Evolutionary conservation across 106 monocot genomes (phyloP).

Genomic region (Apostasia ramifera): DNA sequence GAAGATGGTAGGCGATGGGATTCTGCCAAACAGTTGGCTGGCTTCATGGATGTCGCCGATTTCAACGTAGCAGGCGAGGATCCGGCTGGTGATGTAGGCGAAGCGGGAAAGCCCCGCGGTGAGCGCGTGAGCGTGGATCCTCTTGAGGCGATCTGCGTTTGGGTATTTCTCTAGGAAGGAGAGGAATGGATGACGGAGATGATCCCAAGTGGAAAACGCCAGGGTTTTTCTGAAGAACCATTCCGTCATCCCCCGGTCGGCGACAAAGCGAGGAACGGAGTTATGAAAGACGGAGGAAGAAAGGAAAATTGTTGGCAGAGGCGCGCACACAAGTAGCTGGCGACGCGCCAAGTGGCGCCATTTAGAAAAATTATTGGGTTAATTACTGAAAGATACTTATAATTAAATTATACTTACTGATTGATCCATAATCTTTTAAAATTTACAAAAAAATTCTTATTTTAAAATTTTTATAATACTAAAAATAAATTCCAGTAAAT

Average conservation of each 20-base stretch:
- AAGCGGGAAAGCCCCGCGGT: slow-evolving; percentile 14
- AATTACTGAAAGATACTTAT: no score
- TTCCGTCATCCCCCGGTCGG: not conserved
- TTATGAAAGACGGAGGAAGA: no score
- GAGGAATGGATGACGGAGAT: slow-evolving; percentile 8
- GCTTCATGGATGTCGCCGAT: slow-evolving; percentile 9
- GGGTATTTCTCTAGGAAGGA: slow-evolving; percentile 17
- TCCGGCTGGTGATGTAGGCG: slow-evolving; percentile 16
- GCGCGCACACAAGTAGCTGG: no score
- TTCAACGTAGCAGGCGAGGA: slow-evolving; percentile 2
- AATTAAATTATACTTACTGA: no score
- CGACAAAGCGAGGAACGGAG: no score
- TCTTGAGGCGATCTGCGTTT: slow-evolving; percentile 10
- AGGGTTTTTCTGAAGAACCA: not conserved
- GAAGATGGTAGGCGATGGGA: slow-evolving; percentile 13
- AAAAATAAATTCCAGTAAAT: no score
- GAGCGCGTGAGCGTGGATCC: slow-evolving; percentile 22
- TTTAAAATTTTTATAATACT: no score
- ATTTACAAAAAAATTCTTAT: no score
- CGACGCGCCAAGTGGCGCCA: no score
- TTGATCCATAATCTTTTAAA: no score
- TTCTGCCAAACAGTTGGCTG: slow-evolving; percentile 13
- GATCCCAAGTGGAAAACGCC: not conserved
- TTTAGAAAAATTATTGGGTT: no score
- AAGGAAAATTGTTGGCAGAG: no score